Evolutionary conservation across 148 eudicot species (phyloP).

Genomic region (Chenopodium formosanum): DNA sequence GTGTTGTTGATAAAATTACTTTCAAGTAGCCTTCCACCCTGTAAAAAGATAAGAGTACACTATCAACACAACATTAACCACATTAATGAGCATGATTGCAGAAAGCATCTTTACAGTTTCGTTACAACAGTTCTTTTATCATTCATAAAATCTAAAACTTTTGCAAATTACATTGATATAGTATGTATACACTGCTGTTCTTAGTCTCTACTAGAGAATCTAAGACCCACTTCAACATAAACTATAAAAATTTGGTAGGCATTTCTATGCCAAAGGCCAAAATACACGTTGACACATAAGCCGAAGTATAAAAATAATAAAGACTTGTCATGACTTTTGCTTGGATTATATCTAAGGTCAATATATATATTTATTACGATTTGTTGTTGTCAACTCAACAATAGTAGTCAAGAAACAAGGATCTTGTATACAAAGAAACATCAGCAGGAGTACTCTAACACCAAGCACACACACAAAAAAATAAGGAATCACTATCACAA

Average conservation of each 20-base stretch:
- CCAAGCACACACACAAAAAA: not conserved
- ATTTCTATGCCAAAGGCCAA: not conserved
- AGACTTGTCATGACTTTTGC: not conserved
- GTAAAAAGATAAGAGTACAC: conserved; percentile 29
- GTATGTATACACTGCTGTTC: not conserved
- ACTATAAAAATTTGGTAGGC: not conserved
- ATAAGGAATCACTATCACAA: not conserved
- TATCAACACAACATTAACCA: not conserved
- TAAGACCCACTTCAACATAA: not conserved
- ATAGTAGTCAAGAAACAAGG: not conserved
- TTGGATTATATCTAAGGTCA: not conserved
- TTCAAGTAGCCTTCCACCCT: conserved; percentile 84
- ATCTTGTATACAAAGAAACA: not conserved
- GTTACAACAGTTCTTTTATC: not conserved
- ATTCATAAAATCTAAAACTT: not conserved
- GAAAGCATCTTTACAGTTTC: not conserved
- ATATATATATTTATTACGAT: not conserved
- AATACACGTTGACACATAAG: too few species aligned
- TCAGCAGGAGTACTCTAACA: not conserved
- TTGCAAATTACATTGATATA: not conserved
- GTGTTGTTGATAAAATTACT: conserved; percentile 95
- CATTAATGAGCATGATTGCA: not conserved
- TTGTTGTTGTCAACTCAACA: not conserved
- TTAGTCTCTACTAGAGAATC: not conserved
- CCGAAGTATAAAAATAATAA: too few species aligned